Evolutionary conservation across 2,329 filamentous ascomycete genomes (phyloP).

Genomic region (Fusarium oxysporum): DNA sequence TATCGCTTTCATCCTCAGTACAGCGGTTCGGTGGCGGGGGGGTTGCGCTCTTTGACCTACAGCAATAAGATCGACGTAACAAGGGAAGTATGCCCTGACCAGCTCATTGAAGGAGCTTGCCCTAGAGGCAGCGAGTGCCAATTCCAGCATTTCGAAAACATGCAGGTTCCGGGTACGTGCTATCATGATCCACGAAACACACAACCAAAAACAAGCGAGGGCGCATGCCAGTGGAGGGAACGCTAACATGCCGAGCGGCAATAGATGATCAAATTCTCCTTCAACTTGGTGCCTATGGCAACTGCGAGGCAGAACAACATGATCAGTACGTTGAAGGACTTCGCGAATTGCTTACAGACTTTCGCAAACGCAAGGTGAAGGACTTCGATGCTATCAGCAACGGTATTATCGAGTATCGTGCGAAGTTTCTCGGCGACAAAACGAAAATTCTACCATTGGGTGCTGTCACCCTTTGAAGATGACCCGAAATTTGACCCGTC

Average conservation of each 20-base stretch:
- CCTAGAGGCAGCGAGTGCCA: constrained; percentile 77
- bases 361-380: constrained; percentile 69
- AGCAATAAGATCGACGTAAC: constrained; percentile 88
- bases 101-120: constrained; percentile 77
- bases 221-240: constrained; percentile 51
- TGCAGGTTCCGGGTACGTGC: constrained; percentile 54
- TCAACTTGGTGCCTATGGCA: constrained; percentile 75
- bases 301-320: constrained; percentile 70
- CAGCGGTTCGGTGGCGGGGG: constrained; percentile 74
- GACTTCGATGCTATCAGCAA: constrained; percentile 76
- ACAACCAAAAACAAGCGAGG: constrained; percentile 35
- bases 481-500: neutral
- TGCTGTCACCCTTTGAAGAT: constrained; percentile 54
- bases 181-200: constrained; percentile 22
- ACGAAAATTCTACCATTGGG: constrained; percentile 72
- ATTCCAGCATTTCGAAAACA: constrained; percentile 77
- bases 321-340: constrained; percentile 72
- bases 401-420: constrained; percentile 75
- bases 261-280: constrained; percentile 80
- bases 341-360: constrained; percentile 68
- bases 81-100: constrained; percentile 80
- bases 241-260: constrained; percentile 59
- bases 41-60: constrained; percentile 90
- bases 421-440: constrained; percentile 72
- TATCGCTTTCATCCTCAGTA: constrained; percentile 91